These are phyloP conservation scores for Circinella minor DNA, from an alignment of 371 early-diverging fungal genomes.

Conservation along the genomic window DNA sequence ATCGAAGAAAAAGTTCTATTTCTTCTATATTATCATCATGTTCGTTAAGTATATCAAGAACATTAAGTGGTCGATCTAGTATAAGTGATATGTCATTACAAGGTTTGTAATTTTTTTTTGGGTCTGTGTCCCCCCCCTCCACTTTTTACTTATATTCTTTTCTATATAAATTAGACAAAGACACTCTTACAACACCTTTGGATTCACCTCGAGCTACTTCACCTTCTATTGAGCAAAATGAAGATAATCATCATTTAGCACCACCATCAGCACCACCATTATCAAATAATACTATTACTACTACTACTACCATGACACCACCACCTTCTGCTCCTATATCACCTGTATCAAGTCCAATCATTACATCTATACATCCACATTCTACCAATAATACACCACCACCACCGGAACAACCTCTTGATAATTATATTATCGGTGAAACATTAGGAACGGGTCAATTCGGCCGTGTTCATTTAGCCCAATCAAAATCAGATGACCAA, in stretches of 20 bases:
- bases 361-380: conserved; percentile 14
- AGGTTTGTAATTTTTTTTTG: background rate
- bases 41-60: background rate
- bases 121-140: background rate
- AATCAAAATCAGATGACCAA: conserved; percentile 48
- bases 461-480: conserved; percentile 71
- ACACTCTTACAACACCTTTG: background rate
- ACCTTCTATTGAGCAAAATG: background rate
- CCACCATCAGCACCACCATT: background rate
- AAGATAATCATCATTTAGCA: background rate
- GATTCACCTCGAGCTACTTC: background rate
- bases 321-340: conserved; percentile 20
- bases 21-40: conserved; percentile 2
- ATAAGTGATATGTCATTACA: conserved; percentile 1
- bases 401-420: conserved; percentile 10
- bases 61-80: conserved; percentile 2
- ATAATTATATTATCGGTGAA: conserved; percentile 40
- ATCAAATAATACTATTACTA: background rate
- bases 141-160: background rate
- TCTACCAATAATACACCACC: conserved; percentile 19
- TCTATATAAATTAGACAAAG: background rate
- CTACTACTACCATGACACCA: conserved; percentile 4
- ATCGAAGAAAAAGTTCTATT: background rate
- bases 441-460: conserved; percentile 78
- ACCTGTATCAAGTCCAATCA: conserved; percentile 15